Percentiles rank a stretch among this genome's conserved stretches.
phyloP scores from a whole-genome alignment of 441 rosid genomes.

The Capsella rubella region DNA sequence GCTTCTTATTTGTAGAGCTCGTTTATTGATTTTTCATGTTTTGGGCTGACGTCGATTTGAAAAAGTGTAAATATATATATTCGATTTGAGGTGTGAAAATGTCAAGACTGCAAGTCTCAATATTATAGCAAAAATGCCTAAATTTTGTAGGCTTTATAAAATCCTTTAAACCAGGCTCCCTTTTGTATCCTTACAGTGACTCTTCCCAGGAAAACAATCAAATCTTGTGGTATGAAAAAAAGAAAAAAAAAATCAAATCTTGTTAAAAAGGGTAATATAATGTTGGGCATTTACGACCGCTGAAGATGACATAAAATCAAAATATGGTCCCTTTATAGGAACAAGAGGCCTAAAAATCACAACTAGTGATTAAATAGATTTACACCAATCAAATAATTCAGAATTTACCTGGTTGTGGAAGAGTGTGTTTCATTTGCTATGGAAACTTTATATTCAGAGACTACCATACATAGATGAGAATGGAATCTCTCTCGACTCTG shows the following conservation, averaged over 20 bases:
- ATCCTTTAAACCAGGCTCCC: no score
- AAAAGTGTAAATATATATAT: no score
- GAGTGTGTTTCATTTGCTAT: background rate
- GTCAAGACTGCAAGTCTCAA: no score
- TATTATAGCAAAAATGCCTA: no score
- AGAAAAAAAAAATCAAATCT: no score
- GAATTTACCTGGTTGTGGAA: background rate
- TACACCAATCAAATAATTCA: background rate
- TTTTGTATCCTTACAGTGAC: no score
- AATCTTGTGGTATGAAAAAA: no score
- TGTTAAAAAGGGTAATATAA: background rate
- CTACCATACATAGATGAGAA: background rate
- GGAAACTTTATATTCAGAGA: background rate
- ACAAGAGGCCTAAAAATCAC: slow-evolving; percentile 12
- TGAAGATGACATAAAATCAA: background rate
- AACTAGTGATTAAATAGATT: background rate
- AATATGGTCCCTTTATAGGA: background rate
- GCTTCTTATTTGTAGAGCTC: background rate
- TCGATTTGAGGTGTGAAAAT: no score
- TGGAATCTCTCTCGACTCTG: background rate
- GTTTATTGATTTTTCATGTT: background rate
- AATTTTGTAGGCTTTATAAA: no score
- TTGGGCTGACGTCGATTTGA: background rate
- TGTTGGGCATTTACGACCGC: background rate
- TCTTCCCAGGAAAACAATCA: no score